A percentile compares a stretch with the other conserved stretches of the same genome.
Evolutionary conservation across 441 rosid genomes (phyloP).

Genomic region (Bruguiera hainesii): DNA sequence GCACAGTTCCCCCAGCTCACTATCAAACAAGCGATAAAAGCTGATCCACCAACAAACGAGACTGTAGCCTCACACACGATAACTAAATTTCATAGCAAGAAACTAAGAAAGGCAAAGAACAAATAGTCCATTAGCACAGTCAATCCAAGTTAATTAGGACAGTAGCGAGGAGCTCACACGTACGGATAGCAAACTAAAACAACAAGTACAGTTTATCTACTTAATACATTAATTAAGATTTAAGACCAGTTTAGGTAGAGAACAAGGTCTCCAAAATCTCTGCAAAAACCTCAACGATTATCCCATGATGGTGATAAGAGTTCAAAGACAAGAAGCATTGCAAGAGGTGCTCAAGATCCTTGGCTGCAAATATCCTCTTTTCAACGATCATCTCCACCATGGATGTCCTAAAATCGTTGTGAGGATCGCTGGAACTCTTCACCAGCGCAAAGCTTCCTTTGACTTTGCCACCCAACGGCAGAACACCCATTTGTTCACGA

Average conservation of each 20-base stretch:
- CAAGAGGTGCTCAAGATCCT: constrained; percentile 67
- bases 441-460: constrained; percentile 83
- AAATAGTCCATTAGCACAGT: background rate
- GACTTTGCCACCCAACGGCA: constrained; percentile 36
- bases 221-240: background rate
- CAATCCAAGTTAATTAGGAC: constrained; percentile 13
- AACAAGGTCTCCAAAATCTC: constrained; percentile 80
- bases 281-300: constrained; percentile 70
- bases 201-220: background rate
- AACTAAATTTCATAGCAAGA: background rate
- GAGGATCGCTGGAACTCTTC: constrained; percentile 83
- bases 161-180: constrained; percentile 14
- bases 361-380: constrained; percentile 64
- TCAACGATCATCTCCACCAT: constrained; percentile 98
- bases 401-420: constrained; percentile 73
- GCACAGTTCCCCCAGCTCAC: background rate
- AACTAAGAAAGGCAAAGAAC: background rate
- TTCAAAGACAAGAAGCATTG: constrained; percentile 83
- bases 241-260: constrained; percentile 31
- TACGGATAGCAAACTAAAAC: constrained; percentile 8
- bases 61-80: constrained; percentile 1
- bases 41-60: no score
- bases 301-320: constrained; percentile 63
- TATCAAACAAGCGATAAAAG: background rate
- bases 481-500: constrained; percentile 16